phyloP scores from a whole-genome alignment of 1,139 yeast species.

The Candida sanyaensis region DNA sequence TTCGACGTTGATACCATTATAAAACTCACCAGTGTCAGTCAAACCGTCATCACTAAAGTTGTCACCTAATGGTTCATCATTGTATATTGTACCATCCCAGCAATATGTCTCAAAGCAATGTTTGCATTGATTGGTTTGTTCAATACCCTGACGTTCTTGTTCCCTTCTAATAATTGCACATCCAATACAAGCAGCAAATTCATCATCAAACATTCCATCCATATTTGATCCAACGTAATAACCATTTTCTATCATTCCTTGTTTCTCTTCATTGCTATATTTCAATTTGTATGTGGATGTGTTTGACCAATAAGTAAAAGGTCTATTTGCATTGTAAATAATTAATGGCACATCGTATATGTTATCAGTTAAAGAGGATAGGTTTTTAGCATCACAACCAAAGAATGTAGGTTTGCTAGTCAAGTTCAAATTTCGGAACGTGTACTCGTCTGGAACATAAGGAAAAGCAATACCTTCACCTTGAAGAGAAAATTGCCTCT shows the following conservation, averaged over 20 bases:
- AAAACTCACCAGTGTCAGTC: conserved; percentile 9
- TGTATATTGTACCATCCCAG: conserved; percentile 35
- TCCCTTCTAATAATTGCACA: conserved; percentile 48
- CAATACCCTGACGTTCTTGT: conserved; percentile 37
- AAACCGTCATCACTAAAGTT: conserved; percentile 43
- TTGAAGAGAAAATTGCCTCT: conserved; percentile 33
- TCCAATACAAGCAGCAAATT: conserved; percentile 44
- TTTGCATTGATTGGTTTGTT: conserved; percentile 40
- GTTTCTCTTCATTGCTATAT: conserved; percentile 36
- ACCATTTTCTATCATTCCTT: conserved; percentile 41
- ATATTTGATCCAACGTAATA: conserved; percentile 32
- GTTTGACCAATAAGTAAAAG: conserved; percentile 38
- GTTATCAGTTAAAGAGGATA: conserved; percentile 36
- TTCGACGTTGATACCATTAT: conserved; percentile 11
- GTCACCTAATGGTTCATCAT: conserved; percentile 21
- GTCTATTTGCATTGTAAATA: conserved; percentile 43
- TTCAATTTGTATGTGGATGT: conserved; percentile 36
- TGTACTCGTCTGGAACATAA: conserved; percentile 35
- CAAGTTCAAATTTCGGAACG: conserved; percentile 36
- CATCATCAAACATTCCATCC: conserved; percentile 35
- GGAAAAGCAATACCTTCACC: conserved; percentile 33
- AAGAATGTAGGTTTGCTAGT: conserved; percentile 47
- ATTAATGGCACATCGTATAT: conserved; percentile 40
- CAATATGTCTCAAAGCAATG: conserved; percentile 41
- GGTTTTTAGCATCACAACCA: conserved; percentile 44